Evolutionary conservation across 2,329 filamentous ascomycete genomes (phyloP).

Genomic region (Xylaria sp.): DNA sequence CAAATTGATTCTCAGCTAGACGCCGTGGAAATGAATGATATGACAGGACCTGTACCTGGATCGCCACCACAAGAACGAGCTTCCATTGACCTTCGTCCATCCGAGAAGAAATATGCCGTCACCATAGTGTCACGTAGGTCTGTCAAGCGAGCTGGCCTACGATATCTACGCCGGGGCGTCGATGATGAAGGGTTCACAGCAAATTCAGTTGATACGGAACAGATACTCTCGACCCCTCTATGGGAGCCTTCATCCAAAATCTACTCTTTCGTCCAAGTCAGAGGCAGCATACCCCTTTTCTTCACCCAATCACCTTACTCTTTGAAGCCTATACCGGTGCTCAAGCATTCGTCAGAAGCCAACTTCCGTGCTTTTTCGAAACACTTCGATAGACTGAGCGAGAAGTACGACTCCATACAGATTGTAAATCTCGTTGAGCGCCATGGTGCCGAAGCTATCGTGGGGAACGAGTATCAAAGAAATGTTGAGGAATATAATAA

Average conservation of each 20-base stretch:
- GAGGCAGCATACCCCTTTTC: slow-evolving; percentile 93
- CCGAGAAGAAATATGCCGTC: slow-evolving; percentile 75
- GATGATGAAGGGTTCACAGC: slow-evolving; percentile 90
- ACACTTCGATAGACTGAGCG: slow-evolving; percentile 78
- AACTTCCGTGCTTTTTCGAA: slow-evolving; percentile 82
- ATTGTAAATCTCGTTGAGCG: slow-evolving; percentile 90
- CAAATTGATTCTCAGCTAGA: slow-evolving; percentile 59
- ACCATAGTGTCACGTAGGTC: slow-evolving; percentile 93
- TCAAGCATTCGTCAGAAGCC: slow-evolving; percentile 82
- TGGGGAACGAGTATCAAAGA: slow-evolving; percentile 81
- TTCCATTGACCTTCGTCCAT: slow-evolving; percentile 52
- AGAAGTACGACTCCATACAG: slow-evolving; percentile 80
- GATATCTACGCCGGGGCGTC: slow-evolving; percentile 89
- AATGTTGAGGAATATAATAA: slow-evolving; percentile 75
- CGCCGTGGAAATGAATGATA: slow-evolving; percentile 48
- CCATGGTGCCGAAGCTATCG: slow-evolving; percentile 80
- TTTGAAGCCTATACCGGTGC: slow-evolving; percentile 84
- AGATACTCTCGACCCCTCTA: slow-evolving; percentile 79
- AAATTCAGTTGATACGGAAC: slow-evolving; percentile 94
- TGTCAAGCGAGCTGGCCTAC: slow-evolving; percentile 83
- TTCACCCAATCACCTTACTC: slow-evolving; percentile 96
- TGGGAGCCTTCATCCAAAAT: slow-evolving; percentile 72
- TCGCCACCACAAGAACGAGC: slow-evolving; percentile 41
- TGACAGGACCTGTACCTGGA: slow-evolving; percentile 37
- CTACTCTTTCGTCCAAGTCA: slow-evolving; percentile 86